Evolutionary conservation across 164 flowering plant genomes (phyloP), one percentile per base, ranked within the genome.

Genomic region (Vitis labrusca): DNA sequence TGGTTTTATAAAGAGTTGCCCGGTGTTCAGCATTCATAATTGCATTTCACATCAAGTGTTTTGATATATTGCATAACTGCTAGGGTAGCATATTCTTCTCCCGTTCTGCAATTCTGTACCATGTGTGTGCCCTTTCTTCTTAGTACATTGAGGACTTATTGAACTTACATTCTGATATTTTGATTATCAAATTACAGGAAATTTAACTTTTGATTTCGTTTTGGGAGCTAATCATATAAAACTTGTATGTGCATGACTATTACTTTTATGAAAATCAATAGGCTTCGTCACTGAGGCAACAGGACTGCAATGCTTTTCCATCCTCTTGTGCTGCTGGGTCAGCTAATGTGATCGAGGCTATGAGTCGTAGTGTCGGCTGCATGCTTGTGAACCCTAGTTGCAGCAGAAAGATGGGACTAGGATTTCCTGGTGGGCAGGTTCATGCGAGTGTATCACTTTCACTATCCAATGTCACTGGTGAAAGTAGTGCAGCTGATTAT

Each of bases 401-500:
- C 78, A 77, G 52, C 73, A 74, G 74, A 71, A 82, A 68, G 71
- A 74, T 81, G 47, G 78, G 77, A 61, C 67, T 84, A 11, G 73
- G 78, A 59, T 83, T 80, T 74, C 83, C 90, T 6, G 13, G 68
- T 16, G 79, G 76, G 2, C 90, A 81, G 81, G 77, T 82, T 47
- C 81, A 74, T 73, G 81, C 93, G 49, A 81, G 76, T 75, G 71
- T 89, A 27, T 80, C 93, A 15, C 77, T 85, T 44, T 68, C 91
- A 29, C 70, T 85, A 9, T 85, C 91, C 51, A 86, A 79, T 75
- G 73, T 89, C 61, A 81, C 86, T 3, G 87, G 88, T 2, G 97
- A 92, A 74, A 89, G 87, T 59, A 83, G 75, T 64, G 86, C 73
- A 23, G 68, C 85, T 58, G 88, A 92, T 71, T 88, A 84, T 80